These are phyloP conservation scores for Zymoseptoria tritici DNA, from an alignment of 2,329 filamentous ascomycete genomes.

Conservation along the genomic window DNA sequence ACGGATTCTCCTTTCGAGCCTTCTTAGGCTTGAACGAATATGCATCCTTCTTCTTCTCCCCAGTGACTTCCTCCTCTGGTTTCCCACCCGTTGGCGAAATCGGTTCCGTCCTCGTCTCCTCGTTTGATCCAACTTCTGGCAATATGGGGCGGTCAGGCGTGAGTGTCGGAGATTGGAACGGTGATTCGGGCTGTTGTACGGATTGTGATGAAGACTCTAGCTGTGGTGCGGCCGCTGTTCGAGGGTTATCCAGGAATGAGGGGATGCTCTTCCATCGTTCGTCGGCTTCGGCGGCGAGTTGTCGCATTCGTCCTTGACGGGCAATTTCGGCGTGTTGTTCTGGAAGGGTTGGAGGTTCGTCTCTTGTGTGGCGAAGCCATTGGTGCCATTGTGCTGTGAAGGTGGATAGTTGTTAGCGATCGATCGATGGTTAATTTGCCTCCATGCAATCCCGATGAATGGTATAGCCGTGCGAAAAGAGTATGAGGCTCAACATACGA, in stretches of 20 bases:
- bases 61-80: conserved; percentile 26
- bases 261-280: conserved; percentile 54
- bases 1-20: conserved; percentile 30
- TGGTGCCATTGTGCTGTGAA: conserved; percentile 57
- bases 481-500: conserved; percentile 34
- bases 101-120: conserved; percentile 23
- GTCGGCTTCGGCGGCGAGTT: conserved; percentile 53
- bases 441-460: neutral
- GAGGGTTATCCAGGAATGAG: conserved; percentile 48
- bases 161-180: conserved; percentile 21
- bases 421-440: neutral
- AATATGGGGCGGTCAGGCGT: conserved; percentile 4
- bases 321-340: conserved; percentile 53
- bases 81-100: conserved; percentile 23
- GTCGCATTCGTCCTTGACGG: conserved; percentile 51
- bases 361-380: conserved; percentile 57
- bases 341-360: conserved; percentile 47
- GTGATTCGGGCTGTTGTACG: conserved; percentile 21
- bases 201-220: conserved; percentile 36
- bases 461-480: neutral
- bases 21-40: neutral
- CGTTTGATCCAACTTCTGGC: conserved; percentile 11
- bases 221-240: conserved; percentile 43
- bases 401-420: neutral
- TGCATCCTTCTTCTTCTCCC: conserved; percentile 15